Evolutionary conservation across 1,284 basidiomycete genomes (phyloP), one percentile per base, ranked within the genome.

Genomic region (Cutaneotrichosporon daszewskae): DNA sequence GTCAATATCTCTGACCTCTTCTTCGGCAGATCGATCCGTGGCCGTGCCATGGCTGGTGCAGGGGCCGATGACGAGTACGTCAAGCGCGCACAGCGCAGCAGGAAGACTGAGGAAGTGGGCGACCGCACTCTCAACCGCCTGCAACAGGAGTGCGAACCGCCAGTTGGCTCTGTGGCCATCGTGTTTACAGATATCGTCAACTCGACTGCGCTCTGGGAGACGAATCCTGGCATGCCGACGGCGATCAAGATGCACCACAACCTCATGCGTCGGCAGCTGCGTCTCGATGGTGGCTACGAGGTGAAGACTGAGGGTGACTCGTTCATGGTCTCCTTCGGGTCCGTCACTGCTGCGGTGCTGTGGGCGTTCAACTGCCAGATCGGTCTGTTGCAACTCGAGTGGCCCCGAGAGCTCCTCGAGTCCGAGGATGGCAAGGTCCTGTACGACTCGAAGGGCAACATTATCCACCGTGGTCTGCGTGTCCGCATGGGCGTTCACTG

Each of bases 281-380:
- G 94, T 24, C 77, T 87, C 40, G 94, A 92, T 61, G 92, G 91
- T 32, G 95, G 95, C 0, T 99, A 97, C 71, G 92, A 98, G 72
- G 94, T 97, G 60, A 99, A 99, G 73, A 98, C 95, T 17, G 95
- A 98, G 83, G 95, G 95, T 27, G 95, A 98, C 63, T 84, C 94
- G 0, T 98, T 98, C 76, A 95, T 98, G 87, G 92, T 94, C 37
- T 92, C 91, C 14, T 98, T 99, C 78, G 86, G 87, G 9, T 87
- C 82, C 5, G 82, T 91, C 8, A 77, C 88, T 4, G 79, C 87
- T 0, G 95, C 90, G 0, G 69, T 98, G 28, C 81, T 91, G 75
- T 98, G 90, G 88, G 87, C 85, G 59, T 78, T 97, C 64, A 83
- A 80, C 31, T 88, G 94, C 28, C 95, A 98, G 71, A 73, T 84